Percentiles rank a stretch among this genome's conserved stretches.
Evolutionary conservation across 2,329 filamentous ascomycete genomes (phyloP).

Genomic region (Clonostachys sp.): DNA sequence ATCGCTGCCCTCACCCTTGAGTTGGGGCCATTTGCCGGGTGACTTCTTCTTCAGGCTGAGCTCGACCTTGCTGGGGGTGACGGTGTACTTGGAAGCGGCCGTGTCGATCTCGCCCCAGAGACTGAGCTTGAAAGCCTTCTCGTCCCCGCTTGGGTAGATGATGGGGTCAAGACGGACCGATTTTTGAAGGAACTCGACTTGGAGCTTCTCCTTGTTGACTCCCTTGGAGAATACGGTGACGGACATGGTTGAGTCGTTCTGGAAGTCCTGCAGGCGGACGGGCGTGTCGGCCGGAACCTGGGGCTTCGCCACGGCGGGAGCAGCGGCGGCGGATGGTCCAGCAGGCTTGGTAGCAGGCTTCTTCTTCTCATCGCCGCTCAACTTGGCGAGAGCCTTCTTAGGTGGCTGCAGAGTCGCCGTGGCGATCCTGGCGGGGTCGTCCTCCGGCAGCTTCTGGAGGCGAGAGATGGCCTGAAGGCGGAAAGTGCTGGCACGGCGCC

Average conservation of each 20-base stretch:
- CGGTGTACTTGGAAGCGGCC: slow-evolving; percentile 51
- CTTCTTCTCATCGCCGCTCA: slow-evolving; percentile 1
- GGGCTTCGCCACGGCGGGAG: slow-evolving; percentile 7
- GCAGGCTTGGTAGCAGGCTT: background rate
- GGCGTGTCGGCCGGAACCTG: background rate
- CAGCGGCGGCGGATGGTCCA: background rate
- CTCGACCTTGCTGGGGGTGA: slow-evolving; percentile 78
- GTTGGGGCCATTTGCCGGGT: slow-evolving; percentile 61
- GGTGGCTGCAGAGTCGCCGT: slow-evolving; percentile 24
- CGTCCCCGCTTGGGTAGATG: slow-evolving; percentile 41
- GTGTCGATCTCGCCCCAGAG: slow-evolving; percentile 64
- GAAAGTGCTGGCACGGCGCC: slow-evolving; percentile 37
- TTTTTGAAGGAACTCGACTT: slow-evolving; percentile 23
- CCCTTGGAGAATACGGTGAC: slow-evolving; percentile 38
- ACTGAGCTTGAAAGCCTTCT: slow-evolving; percentile 57
- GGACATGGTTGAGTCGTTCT: slow-evolving; percentile 23
- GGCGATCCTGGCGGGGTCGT: slow-evolving; percentile 41
- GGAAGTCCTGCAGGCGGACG: slow-evolving; percentile 25
- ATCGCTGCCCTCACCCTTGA: slow-evolving; percentile 11
- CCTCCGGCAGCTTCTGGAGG: slow-evolving; percentile 36
- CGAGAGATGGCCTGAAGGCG: slow-evolving; percentile 40
- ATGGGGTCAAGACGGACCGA: slow-evolving; percentile 19
- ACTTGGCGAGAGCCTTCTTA: slow-evolving; percentile 16
- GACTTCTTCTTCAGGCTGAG: slow-evolving; percentile 65
- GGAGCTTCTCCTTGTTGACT: slow-evolving; percentile 30